Evolutionary conservation across 169 alveolate species (phyloP).

Genomic region (Perkinsus marinus): DNA sequence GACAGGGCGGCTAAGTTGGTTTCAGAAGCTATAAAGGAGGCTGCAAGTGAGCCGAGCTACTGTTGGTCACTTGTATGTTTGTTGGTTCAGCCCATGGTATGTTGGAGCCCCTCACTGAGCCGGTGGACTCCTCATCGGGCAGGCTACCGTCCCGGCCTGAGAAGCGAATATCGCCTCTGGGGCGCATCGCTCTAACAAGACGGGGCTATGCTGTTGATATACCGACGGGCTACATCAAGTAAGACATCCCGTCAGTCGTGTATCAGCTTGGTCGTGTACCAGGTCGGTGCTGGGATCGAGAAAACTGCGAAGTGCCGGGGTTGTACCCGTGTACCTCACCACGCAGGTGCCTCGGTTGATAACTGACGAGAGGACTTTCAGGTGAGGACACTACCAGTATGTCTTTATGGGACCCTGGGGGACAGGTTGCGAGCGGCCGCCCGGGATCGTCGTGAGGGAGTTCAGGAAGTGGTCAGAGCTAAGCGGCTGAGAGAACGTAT

Average conservation of each 20-base stretch:
- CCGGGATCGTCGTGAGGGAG: neutral
- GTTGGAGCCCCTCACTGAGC: neutral
- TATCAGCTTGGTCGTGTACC: neutral
- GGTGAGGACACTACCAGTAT: neutral
- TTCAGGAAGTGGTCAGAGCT: neutral
- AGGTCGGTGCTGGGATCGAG: neutral
- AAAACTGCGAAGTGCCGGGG: neutral
- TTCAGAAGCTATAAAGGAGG: neutral
- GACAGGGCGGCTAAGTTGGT: neutral
- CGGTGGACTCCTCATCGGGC: neutral
- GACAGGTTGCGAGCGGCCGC: neutral
- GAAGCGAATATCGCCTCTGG: neutral
- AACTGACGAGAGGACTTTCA: neutral
- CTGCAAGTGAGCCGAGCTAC: neutral
- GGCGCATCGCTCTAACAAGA: neutral
- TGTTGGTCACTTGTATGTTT: neutral
- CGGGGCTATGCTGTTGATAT: neutral
- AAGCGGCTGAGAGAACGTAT: neutral
- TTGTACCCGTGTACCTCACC: neutral
- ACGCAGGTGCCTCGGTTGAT: neutral
- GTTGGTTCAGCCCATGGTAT: neutral
- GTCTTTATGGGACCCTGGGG: no score
- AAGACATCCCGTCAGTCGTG: neutral
- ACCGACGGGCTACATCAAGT: neutral
- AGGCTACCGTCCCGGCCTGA: neutral